Conservation (phyloP, 2,329 filamentous ascomycete species). For the Dothideomycetes sp. region DNA sequence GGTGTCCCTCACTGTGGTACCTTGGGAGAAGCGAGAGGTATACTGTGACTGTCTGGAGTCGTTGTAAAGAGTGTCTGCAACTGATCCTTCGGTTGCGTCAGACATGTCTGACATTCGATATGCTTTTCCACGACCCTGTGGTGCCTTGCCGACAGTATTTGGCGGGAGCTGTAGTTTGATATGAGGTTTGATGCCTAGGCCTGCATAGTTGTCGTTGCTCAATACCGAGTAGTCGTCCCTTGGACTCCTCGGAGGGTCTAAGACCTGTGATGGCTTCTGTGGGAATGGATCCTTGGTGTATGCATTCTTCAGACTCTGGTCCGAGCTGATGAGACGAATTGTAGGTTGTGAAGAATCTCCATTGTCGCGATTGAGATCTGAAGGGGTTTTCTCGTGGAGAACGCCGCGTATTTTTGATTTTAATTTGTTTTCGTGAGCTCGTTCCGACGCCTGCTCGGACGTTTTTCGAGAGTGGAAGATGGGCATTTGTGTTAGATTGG, state of each 20-base stretch:
- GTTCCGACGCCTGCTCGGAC: slow-evolving; percentile 13
- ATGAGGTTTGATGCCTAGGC: not conserved
- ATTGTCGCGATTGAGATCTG: slow-evolving; percentile 16
- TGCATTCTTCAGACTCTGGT: slow-evolving; percentile 13
- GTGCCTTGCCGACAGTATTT: slow-evolving; percentile 19
- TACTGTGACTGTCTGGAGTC: slow-evolving; percentile 14
- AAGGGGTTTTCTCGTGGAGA: slow-evolving; percentile 21
- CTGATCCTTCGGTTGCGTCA: slow-evolving; percentile 12
- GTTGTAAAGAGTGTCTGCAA: slow-evolving; percentile 13
- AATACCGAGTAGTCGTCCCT: slow-evolving; percentile 8
- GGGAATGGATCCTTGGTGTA: slow-evolving; percentile 17
- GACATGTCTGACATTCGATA: slow-evolving; percentile 11
- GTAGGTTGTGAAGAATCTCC: slow-evolving; percentile 21
- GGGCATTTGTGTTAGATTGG: slow-evolving; percentile 14
- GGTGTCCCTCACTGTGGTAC: slow-evolving; percentile 7
- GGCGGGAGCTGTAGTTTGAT: slow-evolving; percentile 16
- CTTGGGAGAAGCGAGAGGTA: slow-evolving; percentile 14
- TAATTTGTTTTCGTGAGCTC: slow-evolving; percentile 8
- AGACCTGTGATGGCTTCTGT: slow-evolving; percentile 14
- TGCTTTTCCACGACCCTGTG: no score
- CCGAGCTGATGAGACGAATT: slow-evolving; percentile 25
- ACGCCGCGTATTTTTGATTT: slow-evolving; percentile 16
- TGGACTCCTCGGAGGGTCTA: slow-evolving; percentile 12
- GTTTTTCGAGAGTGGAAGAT: slow-evolving; percentile 15
- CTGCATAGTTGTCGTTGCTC: not conserved